Base-by-base conservation (phyloP, 2,329 filamentous ascomycete species). In the Ilyonectria sp. region DNA sequence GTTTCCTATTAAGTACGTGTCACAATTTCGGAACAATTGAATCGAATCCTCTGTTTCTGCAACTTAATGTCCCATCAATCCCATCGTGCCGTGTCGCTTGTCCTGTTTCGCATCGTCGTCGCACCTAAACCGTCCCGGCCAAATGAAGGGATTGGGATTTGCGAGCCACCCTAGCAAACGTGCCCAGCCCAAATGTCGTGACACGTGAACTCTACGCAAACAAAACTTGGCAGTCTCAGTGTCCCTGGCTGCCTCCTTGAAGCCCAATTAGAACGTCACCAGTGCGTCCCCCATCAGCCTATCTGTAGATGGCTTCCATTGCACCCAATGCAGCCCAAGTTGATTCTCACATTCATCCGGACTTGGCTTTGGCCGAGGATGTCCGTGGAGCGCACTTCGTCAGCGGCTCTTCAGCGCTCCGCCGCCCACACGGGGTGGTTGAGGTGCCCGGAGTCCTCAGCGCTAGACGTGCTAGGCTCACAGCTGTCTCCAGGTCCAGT, bases 301-400 rank as follows among this genome's bases (percentile, higher is more conserved):
- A 47, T 52, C 31, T 43, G 35, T 23, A 21, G n/a, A 44, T 58
- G 4, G 50, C 21, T 35, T 54, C 19, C 29, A 19, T 56, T 46
- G 52, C 44, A 31, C n/a, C 49, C 17, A n/a, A 53, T n/a, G 19
- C 50, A 21, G n/a, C n/a, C 10, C 31, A 31, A 33, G 31, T 35
- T 7, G 17, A 53, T 33, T 6, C 2, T 43, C 31, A 35, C 29
- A 4, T 53, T 23, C 50, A 6, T 35, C 29, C n/a, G 15, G 40
- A 23, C 35, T 43, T 54, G 46, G n/a, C 54, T 59, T 43, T 40
- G 47, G 29, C 40, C 40, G 19, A 63, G 40, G 15, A 29, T 21
- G 19, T 5, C 37, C 37, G 54, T 59, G 61, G 61, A 64, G 35
- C 44, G n/a, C 57, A 49, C 54, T 59, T 64, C 54, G 55, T 53